Evolutionary conservation across 1,284 basidiomycete genomes (phyloP).

Genomic region (Inonotus obliquus): DNA sequence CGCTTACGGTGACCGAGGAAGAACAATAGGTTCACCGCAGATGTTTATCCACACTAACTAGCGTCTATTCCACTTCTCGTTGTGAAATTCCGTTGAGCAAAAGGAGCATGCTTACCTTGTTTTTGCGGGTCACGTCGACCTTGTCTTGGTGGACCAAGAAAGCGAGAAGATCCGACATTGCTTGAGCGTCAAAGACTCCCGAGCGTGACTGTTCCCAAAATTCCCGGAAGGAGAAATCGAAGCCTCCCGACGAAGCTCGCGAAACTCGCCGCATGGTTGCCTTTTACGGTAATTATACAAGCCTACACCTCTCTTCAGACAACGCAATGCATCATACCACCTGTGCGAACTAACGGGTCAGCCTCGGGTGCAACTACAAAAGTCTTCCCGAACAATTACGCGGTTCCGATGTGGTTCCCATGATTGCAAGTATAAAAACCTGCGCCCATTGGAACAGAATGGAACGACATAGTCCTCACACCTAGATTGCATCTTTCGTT

Average conservation of each 20-base stretch:
- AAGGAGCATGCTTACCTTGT: too few species aligned
- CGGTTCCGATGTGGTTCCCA: background rate
- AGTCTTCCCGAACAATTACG: background rate
- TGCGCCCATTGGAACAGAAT: background rate
- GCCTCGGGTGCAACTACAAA: background rate
- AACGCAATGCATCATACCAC: background rate
- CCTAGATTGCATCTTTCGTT: background rate
- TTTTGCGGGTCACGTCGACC: too few species aligned
- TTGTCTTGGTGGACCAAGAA: too few species aligned
- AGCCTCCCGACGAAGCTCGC: constrained; percentile 1
- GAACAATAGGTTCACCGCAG: too few species aligned
- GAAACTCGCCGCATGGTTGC: constrained; percentile 12
- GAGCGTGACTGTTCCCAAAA: background rate
- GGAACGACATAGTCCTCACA: background rate
- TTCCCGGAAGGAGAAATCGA: constrained; percentile 2
- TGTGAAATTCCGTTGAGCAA: too few species aligned
- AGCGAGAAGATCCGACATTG: too few species aligned
- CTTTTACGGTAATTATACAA: constrained; percentile 5
- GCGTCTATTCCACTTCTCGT: too few species aligned
- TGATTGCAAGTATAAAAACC: constrained; percentile 1
- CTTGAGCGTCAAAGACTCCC: background rate
- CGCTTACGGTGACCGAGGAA: too few species aligned
- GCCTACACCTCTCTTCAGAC: background rate
- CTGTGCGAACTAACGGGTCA: background rate
- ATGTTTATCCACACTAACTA: too few species aligned